Evolutionary conservation across 495 filamentous ascomycete species (phyloP).

Genomic region (Parathielavia appendiculata): DNA sequence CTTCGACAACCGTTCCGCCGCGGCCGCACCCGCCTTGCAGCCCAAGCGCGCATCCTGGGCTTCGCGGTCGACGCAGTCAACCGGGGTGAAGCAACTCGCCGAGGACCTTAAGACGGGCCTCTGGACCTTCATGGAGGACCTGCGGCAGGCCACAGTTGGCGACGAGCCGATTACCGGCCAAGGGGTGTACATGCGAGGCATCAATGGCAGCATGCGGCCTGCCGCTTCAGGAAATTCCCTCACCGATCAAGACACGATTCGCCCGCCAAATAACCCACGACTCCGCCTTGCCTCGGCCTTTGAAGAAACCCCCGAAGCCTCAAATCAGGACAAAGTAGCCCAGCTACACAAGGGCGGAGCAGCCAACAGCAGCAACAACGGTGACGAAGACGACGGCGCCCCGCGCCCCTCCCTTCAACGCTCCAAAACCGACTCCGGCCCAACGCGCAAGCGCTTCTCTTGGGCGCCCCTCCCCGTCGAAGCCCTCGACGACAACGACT

Average conservation of each 20-base stretch:
- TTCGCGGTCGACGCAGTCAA: constrained; percentile 33
- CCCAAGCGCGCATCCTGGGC: constrained; percentile 48
- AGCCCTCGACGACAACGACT: constrained; percentile 60
- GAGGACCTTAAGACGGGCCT: constrained; percentile 83
- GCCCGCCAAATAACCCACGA: constrained; percentile 26
- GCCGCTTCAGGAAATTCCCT: constrained; percentile 28
- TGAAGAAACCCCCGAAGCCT: constrained; percentile 20
- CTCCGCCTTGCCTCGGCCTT: constrained; percentile 23
- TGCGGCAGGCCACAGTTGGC: constrained; percentile 89
- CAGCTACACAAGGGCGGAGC: not conserved
- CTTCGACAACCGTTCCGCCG: constrained; percentile 19
- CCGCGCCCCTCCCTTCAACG: constrained; percentile 20
- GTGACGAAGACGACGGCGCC: constrained; percentile 1
- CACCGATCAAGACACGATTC: constrained; percentile 35
- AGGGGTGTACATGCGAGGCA: constrained; percentile 35
- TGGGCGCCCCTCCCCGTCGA: constrained; percentile 47
- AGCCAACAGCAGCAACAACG: not conserved
- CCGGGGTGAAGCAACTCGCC: constrained; percentile 71
- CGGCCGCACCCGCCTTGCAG: constrained; percentile 20
- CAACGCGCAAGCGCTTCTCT: constrained; percentile 40
- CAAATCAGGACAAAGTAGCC: not conserved
- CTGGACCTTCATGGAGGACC: constrained; percentile 96
- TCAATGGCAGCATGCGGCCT: constrained; percentile 37
- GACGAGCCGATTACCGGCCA: constrained; percentile 73
- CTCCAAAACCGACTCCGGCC: constrained; percentile 30